phyloP scores from a whole-genome alignment of 108 stramenopile genomes.

The Skeletonema tropicum region DNA sequence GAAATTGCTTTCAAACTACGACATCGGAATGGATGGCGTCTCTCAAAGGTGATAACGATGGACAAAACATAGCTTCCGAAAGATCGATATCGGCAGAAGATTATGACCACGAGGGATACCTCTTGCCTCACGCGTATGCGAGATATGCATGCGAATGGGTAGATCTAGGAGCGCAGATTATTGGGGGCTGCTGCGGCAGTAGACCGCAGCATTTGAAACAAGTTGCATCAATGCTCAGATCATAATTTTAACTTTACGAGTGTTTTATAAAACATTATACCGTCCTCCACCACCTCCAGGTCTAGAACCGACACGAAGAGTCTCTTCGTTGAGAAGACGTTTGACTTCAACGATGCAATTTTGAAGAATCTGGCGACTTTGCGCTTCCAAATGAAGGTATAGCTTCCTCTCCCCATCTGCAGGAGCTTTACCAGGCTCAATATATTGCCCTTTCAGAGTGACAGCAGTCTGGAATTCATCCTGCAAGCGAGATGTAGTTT shows the following conservation, averaged over 20 bases:
- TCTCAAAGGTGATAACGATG: conserved; percentile 8
- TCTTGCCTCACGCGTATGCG: conserved; percentile 33
- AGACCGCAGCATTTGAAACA: conserved; percentile 37
- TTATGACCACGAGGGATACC: conserved; percentile 32
- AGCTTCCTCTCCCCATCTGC: conserved; percentile 74
- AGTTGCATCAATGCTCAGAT: conserved; percentile 19
- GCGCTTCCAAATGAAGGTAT: conserved; percentile 88
- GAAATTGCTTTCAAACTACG: conserved; percentile 48
- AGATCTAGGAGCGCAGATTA: conserved; percentile 25
- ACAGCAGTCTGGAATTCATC: conserved; percentile 93
- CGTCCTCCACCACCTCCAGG: conserved; percentile 44
- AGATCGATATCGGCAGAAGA: conserved; percentile 14
- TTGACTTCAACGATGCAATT: conserved; percentile 86
- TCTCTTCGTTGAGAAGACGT: conserved; percentile 93
- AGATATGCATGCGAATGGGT: conserved; percentile 31
- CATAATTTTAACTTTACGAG: neutral
- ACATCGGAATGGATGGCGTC: conserved; percentile 53
- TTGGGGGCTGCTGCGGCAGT: conserved; percentile 52
- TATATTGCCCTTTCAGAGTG: conserved; percentile 86
- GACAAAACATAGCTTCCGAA: neutral
- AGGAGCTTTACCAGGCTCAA: conserved; percentile 69
- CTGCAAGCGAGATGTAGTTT: conserved; percentile 84
- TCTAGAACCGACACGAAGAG: conserved; percentile 77
- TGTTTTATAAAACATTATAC: conserved; percentile 26
- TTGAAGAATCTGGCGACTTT: conserved; percentile 69